These are phyloP conservation scores for Tuber brumale DNA, from an alignment of 495 filamentous ascomycete species.

Conservation along the genomic window DNA sequence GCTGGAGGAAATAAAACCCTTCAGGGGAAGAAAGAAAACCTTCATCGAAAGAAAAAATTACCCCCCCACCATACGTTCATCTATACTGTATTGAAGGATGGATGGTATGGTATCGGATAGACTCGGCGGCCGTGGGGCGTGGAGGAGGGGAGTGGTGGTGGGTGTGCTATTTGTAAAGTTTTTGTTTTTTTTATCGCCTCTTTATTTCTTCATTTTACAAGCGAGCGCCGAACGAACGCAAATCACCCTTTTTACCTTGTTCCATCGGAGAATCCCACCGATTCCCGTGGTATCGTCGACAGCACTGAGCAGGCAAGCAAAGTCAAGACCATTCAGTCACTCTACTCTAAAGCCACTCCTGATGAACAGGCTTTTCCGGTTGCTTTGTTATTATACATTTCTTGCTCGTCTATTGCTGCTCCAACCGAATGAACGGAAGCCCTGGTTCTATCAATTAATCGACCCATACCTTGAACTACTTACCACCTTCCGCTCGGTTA, in stretches of 20 bases:
- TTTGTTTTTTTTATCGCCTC: neutral
- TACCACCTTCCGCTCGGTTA: neutral
- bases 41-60: neutral
- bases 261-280: neutral
- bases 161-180: neutral
- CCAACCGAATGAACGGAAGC: neutral
- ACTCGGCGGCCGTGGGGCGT: neutral
- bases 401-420: neutral
- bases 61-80: neutral
- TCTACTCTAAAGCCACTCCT: neutral
- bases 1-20: constrained; percentile 67
- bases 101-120: neutral
- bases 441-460: neutral
- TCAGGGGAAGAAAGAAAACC: neutral
- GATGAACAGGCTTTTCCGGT: neutral
- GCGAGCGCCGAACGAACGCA: neutral
- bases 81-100: neutral
- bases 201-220: neutral
- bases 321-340: neutral
- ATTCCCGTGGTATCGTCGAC: neutral
- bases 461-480: neutral
- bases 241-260: neutral
- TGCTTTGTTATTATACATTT: constrained; percentile 3
- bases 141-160: neutral
- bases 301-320: neutral